phyloP scores from a whole-genome alignment of 2,329 filamentous ascomycete species.

The Biscogniauxia mediterranea region DNA sequence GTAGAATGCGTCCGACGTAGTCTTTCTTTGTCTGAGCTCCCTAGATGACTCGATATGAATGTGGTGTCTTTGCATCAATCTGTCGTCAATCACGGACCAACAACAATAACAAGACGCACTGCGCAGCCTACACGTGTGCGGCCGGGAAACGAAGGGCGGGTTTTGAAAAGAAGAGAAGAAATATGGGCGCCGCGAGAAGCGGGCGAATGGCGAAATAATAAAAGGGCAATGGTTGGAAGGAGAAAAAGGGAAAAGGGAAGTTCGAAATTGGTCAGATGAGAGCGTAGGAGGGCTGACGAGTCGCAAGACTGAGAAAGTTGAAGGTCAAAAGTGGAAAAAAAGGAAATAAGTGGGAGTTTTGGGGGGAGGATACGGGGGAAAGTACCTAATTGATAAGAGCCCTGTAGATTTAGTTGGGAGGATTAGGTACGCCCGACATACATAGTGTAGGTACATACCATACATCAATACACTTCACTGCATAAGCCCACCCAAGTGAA shows the following conservation, averaged over 20 bases:
- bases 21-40: conserved; percentile 11
- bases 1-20: conserved; percentile 7
- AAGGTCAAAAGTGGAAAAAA: not conserved
- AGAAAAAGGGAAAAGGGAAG: conserved; percentile 14
- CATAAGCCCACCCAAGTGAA: conserved; percentile 20
- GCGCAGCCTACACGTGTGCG: conserved; percentile 3
- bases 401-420: conserved; percentile 3
- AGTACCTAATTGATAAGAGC: not conserved
- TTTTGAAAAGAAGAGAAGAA: conserved; percentile 6
- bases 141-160: conserved; percentile 11
- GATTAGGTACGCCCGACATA: not conserved
- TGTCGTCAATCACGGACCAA: conserved; percentile 17
- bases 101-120: conserved; percentile 20
- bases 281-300: not conserved
- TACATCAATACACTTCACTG: not conserved
- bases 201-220: conserved; percentile 10
- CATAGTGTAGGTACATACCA: no score
- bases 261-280: conserved; percentile 3
- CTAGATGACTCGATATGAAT: conserved; percentile 4
- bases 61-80: conserved; percentile 11
- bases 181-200: conserved; percentile 13
- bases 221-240: conserved; percentile 2
- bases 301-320: not conserved
- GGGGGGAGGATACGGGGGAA: conserved; percentile 4
- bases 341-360: not conserved